Evolutionary conservation across 176 grass and related monocot genomes (phyloP), one percentile per base, ranked within the genome.

Genomic region (Coix lacrymajobi): DNA sequence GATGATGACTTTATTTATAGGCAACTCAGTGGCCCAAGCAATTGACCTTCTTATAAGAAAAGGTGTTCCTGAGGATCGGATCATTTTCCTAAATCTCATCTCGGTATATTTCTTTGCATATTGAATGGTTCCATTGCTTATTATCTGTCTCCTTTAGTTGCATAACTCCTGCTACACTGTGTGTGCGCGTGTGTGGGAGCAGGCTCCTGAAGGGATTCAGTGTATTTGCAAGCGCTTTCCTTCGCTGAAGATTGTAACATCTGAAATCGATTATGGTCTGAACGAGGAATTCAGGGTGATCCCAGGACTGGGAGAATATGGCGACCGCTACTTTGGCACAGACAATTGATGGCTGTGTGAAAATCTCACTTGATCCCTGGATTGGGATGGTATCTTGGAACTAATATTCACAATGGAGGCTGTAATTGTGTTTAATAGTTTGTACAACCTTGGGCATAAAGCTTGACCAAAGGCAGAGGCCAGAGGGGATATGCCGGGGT

Each of bases 81-180:
- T 99, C 69, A 93, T 99, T 85, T 99, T 99, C 70, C 96, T 99
- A 31, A 96, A 95, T 81, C 96, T 99, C 24, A 99, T 99, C 26
- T 96, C 96, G 82, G 96, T 99, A 87, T 83, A 62, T 29, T 41
- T 34, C 28, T 79, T 61, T 67, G 37, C 43, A 6, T 44, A 33
- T 34, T 63, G 4, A 79, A 71, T 26, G 4, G 7, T 76, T 34
- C 1, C 61, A 10, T 32, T 80, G 22, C 63, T 54, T 45, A 11
- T 48, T n/a, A 2, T 30, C 11, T 29, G 10, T 83, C 6, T 83
- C 0, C 37, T 29, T 66, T 36, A 13, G 64, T 62, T 58, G 7
- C 10, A n/a, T 56, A 3, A 75, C 37, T 34, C 2, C 1, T 75
- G 5, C 24, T 15, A 36, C 40, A 13, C 58, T 48, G 25, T 68